These are phyloP conservation scores for Fusarium virguliforme DNA, from an alignment of 2,329 filamentous ascomycete species.

Conservation along the genomic window DNA sequence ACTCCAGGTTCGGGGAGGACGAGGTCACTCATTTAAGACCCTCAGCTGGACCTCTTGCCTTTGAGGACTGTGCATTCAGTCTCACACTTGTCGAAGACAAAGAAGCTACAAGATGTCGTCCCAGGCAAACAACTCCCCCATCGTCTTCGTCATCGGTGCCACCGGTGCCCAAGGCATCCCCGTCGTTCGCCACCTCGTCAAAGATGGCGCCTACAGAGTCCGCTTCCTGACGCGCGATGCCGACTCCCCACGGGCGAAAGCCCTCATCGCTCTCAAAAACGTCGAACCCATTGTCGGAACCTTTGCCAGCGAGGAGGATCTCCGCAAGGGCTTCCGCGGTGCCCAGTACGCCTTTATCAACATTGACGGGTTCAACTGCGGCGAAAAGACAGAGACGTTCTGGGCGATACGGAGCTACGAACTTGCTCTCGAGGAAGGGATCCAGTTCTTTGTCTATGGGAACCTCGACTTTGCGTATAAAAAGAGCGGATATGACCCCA, in stretches of 20 bases:
- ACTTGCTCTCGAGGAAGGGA: slow-evolving; percentile 19
- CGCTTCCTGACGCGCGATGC: slow-evolving; percentile 1
- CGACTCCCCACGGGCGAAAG: background rate
- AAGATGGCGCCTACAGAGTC: slow-evolving; percentile 7
- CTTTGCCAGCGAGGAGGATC: slow-evolving; percentile 5
- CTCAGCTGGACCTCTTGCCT: background rate
- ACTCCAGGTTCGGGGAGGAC: background rate
- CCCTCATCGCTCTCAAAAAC: background rate
- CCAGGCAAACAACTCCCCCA: background rate
- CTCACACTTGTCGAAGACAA: background rate
- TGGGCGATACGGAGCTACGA: slow-evolving; percentile 30
- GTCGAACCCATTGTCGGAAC: background rate
- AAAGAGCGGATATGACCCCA: slow-evolving; percentile 63
- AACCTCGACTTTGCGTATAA: slow-evolving; percentile 67
- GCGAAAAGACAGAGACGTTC: slow-evolving; percentile 34
- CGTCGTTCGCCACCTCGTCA: background rate
- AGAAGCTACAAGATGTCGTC: background rate
- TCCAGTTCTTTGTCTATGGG: slow-evolving; percentile 64
- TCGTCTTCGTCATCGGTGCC: slow-evolving; percentile 9
- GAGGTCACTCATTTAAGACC: background rate
- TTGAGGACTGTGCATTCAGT: too few species aligned
- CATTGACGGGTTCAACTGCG: slow-evolving; percentile 7
- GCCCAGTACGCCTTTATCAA: slow-evolving; percentile 6
- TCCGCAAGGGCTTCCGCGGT: slow-evolving; percentile 1
- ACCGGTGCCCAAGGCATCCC: slow-evolving; percentile 10